These are phyloP conservation scores for Magnaporthiopsis incrustans DNA, from an alignment of 2,329 filamentous ascomycete genomes.

Conservation along the genomic window DNA sequence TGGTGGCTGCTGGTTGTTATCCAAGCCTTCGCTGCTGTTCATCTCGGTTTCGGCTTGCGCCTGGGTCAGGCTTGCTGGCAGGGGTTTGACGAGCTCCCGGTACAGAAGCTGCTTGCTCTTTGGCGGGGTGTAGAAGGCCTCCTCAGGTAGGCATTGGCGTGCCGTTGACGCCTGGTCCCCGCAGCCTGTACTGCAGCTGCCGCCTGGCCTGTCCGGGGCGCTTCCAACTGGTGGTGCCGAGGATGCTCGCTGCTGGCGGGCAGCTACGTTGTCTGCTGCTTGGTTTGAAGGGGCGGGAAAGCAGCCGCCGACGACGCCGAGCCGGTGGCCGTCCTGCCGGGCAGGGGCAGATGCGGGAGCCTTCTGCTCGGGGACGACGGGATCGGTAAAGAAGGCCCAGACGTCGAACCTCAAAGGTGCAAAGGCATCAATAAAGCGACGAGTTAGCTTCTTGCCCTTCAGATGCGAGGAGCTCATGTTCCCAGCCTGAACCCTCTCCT, in stretches of 20 bases:
- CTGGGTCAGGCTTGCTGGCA: not conserved
- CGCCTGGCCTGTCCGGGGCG: not conserved
- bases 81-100: not conserved
- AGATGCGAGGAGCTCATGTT: slow-evolving; percentile 8
- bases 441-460: slow-evolving; percentile 5
- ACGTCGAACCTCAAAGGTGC: slow-evolving; percentile 11
- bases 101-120: not conserved
- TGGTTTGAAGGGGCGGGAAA: not conserved
- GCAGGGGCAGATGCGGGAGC: not conserved
- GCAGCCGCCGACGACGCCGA: not conserved
- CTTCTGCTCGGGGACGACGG: not conserved
- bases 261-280: not conserved
- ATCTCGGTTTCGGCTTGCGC: not conserved
- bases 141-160: not conserved
- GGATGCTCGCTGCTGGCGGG: not conserved
- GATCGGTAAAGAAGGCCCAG: slow-evolving; percentile 10
- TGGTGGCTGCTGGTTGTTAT: not conserved
- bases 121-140: not conserved
- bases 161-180: not conserved
- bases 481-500: slow-evolving; percentile 11
- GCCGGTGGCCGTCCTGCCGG: not conserved
- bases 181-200: not conserved
- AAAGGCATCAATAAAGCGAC: slow-evolving; percentile 5
- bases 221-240: not conserved
- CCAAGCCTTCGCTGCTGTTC: no score